phyloP scores from a whole-genome alignment of 1,284 basidiomycete genomes.

The Singerocomus inundabilis region DNA sequence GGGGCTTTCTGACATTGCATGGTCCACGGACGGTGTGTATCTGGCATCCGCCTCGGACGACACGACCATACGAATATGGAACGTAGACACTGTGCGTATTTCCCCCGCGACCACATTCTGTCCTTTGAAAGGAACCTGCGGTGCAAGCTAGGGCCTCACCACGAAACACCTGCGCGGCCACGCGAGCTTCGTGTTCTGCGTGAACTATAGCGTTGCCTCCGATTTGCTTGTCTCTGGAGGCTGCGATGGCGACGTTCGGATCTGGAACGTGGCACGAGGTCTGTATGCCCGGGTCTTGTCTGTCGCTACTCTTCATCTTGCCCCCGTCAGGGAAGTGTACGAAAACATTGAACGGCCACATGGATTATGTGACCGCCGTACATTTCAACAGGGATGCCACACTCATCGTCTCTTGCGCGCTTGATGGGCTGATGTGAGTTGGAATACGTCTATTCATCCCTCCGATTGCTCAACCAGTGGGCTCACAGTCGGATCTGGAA shows the following conservation, averaged over 20 bases:
- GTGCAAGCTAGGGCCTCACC: conserved; percentile 54
- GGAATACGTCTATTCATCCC: conserved; percentile 29
- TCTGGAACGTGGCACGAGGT: conserved; percentile 90
- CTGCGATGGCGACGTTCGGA: conserved; percentile 88
- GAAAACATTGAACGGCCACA: conserved; percentile 86
- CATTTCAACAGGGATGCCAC: conserved; percentile 93
- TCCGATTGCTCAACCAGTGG: background rate
- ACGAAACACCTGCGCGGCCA: conserved; percentile 76
- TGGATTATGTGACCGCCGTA: conserved; percentile 92
- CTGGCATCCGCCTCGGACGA: conserved; percentile 92
- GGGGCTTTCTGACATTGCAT: conserved; percentile 86
- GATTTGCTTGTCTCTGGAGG: conserved; percentile 90
- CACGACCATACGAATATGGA: conserved; percentile 82
- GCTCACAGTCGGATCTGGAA: conserved; percentile 88
- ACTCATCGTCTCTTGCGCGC: conserved; percentile 86
- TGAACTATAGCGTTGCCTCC: conserved; percentile 86
- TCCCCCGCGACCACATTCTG: background rate
- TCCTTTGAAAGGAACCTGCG: conserved; percentile 2
- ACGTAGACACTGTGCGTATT: conserved; percentile 67
- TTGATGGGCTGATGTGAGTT: conserved; percentile 93
- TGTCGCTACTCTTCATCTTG: background rate
- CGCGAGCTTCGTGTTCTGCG: conserved; percentile 86
- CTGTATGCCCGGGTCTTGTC: background rate
- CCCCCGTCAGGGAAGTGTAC: conserved; percentile 63
- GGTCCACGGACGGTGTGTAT: conserved; percentile 80